Percentiles rank a stretch among this genome's conserved stretches.
These are phyloP conservation scores for Martiniozyma asiatica DNA, from an alignment of 1,139 yeast species.

Conservation along the genomic window DNA sequence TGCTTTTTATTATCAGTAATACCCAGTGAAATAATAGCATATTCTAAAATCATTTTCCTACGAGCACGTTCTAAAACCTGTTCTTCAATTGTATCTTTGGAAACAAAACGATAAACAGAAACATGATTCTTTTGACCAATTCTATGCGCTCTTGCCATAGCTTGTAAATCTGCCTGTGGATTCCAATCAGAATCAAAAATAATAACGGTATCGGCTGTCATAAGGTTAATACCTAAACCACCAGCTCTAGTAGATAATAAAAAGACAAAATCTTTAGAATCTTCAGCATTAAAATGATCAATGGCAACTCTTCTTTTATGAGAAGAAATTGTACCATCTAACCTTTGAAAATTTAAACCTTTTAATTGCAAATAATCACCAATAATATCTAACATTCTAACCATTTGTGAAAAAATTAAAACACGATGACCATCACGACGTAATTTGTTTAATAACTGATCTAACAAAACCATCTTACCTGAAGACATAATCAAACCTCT, in stretches of 20 bases:
- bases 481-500: slow-evolving; percentile 95
- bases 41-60: slow-evolving; percentile 94
- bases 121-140: slow-evolving; percentile 98
- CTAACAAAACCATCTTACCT: slow-evolving; percentile 94
- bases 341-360: slow-evolving; percentile 83
- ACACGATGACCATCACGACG: slow-evolving; percentile 94
- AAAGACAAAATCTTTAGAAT: slow-evolving; percentile 84
- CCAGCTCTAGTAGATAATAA: slow-evolving; percentile 94
- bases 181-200: slow-evolving; percentile 99
- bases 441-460: slow-evolving; percentile 72
- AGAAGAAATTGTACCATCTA: slow-evolving; percentile 96
- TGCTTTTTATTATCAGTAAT: slow-evolving; percentile 69
- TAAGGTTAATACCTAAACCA: slow-evolving; percentile 92
- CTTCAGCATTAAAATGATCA: slow-evolving; percentile 94
- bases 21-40: slow-evolving; percentile 93
- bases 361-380: slow-evolving; percentile 88
- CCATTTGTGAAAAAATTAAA: slow-evolving; percentile 93
- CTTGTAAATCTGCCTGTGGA: slow-evolving; percentile 96
- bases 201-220: slow-evolving; percentile 98
- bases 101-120: slow-evolving; percentile 90
- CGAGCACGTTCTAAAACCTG: slow-evolving; percentile 94
- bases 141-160: slow-evolving; percentile 99
- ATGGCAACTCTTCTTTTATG: slow-evolving; percentile 88
- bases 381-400: slow-evolving; percentile 83
- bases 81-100: slow-evolving; percentile 96